Evolutionary conservation across 331 rosid species (phyloP).

Genomic region (Ulmus americana): DNA sequence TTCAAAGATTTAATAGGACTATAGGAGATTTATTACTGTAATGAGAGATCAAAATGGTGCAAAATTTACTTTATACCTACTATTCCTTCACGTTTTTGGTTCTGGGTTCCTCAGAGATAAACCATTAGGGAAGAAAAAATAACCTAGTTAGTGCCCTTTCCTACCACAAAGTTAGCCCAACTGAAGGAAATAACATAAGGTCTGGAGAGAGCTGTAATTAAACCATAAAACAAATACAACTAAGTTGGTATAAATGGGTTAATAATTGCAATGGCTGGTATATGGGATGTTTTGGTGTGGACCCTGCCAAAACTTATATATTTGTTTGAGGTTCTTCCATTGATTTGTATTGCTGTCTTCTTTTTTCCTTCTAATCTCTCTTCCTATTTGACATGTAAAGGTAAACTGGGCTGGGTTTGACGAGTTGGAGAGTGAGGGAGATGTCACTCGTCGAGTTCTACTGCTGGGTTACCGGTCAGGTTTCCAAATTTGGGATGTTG

Average conservation of each 20-base stretch:
- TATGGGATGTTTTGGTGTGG: not conserved
- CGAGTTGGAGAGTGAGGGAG: slow-evolving; percentile 66
- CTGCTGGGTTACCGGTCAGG: slow-evolving; percentile 84
- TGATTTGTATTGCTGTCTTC: not conserved
- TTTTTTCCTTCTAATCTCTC: slow-evolving; percentile 5
- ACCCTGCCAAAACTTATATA: not conserved
- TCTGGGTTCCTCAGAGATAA: no score
- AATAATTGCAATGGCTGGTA: not conserved
- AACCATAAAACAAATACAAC: not conserved
- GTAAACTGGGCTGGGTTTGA: slow-evolving; percentile 96
- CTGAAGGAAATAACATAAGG: no score
- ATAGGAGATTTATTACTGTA: not conserved
- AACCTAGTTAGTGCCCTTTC: no score
- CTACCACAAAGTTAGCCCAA: no score
- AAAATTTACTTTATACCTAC: no score
- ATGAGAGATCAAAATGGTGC: no score
- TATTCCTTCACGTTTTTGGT: no score
- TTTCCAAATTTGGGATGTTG: slow-evolving; percentile 97
- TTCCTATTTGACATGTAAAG: slow-evolving; percentile 29
- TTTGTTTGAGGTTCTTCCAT: not conserved
- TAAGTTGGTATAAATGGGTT: not conserved
- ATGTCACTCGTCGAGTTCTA: slow-evolving; percentile 53
- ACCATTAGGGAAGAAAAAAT: no score
- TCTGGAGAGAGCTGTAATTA: no score
- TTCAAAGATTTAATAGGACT: not conserved